These are phyloP conservation scores for Boletus pseudo-olivaceus DNA, from an alignment of 768 basidiomycete species.

Conservation along the genomic window DNA sequence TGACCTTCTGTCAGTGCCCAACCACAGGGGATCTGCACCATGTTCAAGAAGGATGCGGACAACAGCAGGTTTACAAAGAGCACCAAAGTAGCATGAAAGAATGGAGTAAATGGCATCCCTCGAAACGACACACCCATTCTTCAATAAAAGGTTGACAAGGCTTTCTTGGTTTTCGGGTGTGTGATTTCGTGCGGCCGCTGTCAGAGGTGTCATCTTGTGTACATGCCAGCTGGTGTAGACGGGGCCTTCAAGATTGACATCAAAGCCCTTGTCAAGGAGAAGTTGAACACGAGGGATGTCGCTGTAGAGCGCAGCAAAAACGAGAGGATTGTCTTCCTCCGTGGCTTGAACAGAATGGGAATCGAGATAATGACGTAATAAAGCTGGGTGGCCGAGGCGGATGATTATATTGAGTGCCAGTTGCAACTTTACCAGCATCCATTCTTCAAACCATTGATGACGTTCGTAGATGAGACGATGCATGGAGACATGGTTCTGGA, in stretches of 20 bases:
- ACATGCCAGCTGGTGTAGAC: no score
- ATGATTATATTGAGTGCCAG: background rate
- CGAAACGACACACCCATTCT: background rate
- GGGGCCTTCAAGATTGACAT: background rate
- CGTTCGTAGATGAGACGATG: background rate
- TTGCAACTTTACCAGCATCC: background rate
- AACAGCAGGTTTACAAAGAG: background rate
- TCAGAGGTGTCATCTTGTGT: background rate
- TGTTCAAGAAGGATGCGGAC: background rate
- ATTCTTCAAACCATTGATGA: background rate
- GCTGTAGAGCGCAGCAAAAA: background rate
- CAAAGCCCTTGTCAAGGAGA: background rate
- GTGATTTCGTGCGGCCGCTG: background rate
- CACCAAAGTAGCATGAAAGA: no score
- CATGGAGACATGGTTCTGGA: background rate
- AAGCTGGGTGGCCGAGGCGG: background rate
- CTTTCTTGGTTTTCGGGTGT: background rate
- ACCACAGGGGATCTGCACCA: background rate
- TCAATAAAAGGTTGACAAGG: background rate
- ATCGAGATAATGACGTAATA: background rate
- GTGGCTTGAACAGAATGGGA: background rate
- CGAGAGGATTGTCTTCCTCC: background rate
- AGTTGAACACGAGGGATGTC: background rate
- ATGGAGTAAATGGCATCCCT: background rate
- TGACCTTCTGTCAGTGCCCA: background rate